Percentiles rank a stretch among this genome's conserved stretches.
phyloP scores from a whole-genome alignment of 306 rosid species.

The Vicia faba region DNA sequence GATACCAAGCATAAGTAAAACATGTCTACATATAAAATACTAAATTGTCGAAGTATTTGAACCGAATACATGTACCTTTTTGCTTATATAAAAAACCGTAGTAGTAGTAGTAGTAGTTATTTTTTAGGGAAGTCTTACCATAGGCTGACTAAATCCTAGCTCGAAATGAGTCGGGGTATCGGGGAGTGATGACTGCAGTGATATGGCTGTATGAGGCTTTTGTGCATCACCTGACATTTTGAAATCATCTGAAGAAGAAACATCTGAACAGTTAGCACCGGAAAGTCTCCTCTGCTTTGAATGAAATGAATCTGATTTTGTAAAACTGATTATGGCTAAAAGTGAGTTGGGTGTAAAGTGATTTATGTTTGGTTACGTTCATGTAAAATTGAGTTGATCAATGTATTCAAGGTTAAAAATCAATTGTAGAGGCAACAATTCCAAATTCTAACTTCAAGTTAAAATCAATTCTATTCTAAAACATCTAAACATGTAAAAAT shows the following conservation, averaged over 20 bases:
- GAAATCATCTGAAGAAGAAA: conserved; percentile 56
- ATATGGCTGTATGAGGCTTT: conserved; percentile 55
- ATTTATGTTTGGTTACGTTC: background rate
- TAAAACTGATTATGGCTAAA: background rate
- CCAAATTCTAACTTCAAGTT: background rate
- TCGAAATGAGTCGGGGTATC: conserved; percentile 60
- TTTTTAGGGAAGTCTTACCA: conserved; percentile 51
- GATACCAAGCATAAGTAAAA: conserved; percentile 35
- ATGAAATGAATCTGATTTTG: background rate
- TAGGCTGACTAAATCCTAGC: conserved; percentile 82
- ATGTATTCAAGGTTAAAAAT: background rate
- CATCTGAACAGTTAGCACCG: background rate
- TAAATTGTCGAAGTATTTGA: background rate
- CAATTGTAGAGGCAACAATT: background rate
- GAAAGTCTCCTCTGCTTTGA: background rate
- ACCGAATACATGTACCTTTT: no score
- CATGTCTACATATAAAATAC: conserved; percentile 26
- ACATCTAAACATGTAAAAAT: background rate
- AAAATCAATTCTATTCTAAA: background rate
- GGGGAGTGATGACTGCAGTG: conserved; percentile 57
- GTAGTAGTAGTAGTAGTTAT: background rate
- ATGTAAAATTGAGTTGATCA: background rate
- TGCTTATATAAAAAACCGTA: no score
- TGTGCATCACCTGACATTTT: conserved; percentile 59
- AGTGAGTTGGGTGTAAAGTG: background rate